phyloP scores from a whole-genome alignment of 2,329 filamentous ascomycete genomes.

The Colletotrichum sp. region DNA sequence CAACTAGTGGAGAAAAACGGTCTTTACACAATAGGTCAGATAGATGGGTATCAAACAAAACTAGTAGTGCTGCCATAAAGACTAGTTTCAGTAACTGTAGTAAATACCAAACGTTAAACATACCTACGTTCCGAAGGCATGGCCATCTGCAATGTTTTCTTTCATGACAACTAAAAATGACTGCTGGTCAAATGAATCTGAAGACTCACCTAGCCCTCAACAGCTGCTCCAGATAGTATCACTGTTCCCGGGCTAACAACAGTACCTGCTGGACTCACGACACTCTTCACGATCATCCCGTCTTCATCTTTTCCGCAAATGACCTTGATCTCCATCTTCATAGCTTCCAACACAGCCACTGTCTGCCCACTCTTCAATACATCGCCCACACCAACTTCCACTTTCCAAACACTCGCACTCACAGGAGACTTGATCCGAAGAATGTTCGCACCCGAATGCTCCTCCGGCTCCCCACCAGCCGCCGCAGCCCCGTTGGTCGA shows the following conservation, averaged over 20 bases:
- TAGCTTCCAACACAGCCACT: conserved; percentile 56
- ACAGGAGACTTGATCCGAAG: conserved; percentile 43
- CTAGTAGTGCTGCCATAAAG: too few relatives aligned
- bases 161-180: too few relatives aligned
- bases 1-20: background rate
- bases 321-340: conserved; percentile 58
- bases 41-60: too few relatives aligned
- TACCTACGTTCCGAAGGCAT: too few relatives aligned
- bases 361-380: conserved; percentile 44
- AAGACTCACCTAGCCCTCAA: too few relatives aligned
- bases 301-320: background rate
- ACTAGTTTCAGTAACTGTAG: too few relatives aligned
- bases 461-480: background rate
- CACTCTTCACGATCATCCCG: background rate
- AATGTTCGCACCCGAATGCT: background rate
- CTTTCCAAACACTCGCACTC: conserved; percentile 60
- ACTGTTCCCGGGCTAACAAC: background rate
- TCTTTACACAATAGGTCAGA: too few relatives aligned
- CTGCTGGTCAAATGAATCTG: too few relatives aligned
- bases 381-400: conserved; percentile 47
- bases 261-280: background rate
- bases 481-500: background rate
- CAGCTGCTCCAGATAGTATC: background rate
- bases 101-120: too few relatives aligned
- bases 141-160: too few relatives aligned